phyloP scores from a whole-genome alignment of 345 rosid genomes.

The Mercurialis annua region DNA sequence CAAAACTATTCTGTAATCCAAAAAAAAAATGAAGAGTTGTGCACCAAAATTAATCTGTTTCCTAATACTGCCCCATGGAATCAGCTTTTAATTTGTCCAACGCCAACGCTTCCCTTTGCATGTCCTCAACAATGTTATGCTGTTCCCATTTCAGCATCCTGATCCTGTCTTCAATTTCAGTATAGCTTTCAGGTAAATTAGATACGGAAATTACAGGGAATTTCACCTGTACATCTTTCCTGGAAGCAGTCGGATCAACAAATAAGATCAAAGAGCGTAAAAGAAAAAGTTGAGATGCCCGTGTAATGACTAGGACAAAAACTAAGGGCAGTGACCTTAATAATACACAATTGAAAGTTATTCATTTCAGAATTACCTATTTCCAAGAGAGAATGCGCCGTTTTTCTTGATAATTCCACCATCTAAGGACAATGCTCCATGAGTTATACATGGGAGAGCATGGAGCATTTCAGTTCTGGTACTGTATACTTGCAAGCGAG shows the following conservation, averaged over 20 bases:
- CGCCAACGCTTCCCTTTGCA: conserved; percentile 16
- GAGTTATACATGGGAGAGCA: conserved; percentile 25
- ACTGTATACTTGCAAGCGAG: conserved; percentile 15
- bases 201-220: conserved; percentile 14
- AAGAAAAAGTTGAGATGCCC: background rate
- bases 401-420: conserved; percentile 18
- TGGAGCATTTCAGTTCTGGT: conserved; percentile 14
- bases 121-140: conserved; percentile 11
- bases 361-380: background rate
- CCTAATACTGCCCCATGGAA: background rate
- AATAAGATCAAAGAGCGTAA: background rate
- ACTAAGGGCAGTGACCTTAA: background rate
- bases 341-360: background rate
- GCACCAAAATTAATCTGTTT: background rate
- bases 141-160: conserved; percentile 17
- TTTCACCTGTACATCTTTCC: conserved; percentile 19
- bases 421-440: conserved; percentile 25
- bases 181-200: background rate
- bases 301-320: too few species aligned
- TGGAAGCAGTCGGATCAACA: background rate
- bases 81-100: conserved; percentile 5
- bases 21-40: background rate
- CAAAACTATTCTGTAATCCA: background rate
- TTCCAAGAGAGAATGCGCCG: conserved; percentile 14
- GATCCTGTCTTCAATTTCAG: conserved; percentile 9